A percentile compares a stretch with the other conserved stretches of the same genome.
Evolutionary conservation across 2,329 filamentous ascomycete genomes (phyloP).

Genomic region (Byssochlamys sp.): DNA sequence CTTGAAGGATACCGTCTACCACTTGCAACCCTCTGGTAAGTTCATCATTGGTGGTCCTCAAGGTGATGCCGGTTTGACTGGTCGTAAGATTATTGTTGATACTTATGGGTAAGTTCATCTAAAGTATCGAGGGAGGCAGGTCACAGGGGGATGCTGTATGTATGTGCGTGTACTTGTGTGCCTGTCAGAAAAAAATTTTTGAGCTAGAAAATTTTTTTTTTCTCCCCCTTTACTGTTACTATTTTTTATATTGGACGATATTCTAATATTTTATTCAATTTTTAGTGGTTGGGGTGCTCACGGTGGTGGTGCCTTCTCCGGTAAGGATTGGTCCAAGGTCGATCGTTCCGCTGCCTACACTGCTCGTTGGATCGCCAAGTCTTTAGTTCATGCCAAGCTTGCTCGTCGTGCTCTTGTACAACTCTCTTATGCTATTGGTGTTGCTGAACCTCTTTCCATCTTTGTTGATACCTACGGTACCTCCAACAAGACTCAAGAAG

Average conservation of each 20-base stretch:
- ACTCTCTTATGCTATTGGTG: constrained; percentile 98
- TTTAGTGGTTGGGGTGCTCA: constrained; percentile 99
- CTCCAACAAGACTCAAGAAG: constrained; percentile 74
- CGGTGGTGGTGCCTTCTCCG: constrained; percentile 99
- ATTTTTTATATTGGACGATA: too few relatives aligned
- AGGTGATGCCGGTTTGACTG: constrained; percentile 95
- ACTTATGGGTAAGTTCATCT: too few relatives aligned
- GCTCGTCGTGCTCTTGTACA: constrained; percentile 90
- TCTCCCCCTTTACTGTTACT: too few relatives aligned
- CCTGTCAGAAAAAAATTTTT: too few relatives aligned
- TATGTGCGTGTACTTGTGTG: too few relatives aligned
- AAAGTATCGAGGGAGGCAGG: too few relatives aligned
- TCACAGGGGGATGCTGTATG: too few relatives aligned
- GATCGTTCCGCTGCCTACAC: constrained; percentile 97
- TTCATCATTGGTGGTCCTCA: constrained; percentile 99
- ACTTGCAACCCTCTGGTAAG: constrained; percentile 95
- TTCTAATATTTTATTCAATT: too few relatives aligned
- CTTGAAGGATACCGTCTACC: constrained; percentile 91
- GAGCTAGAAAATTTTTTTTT: too few relatives aligned
- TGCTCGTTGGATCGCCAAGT: constrained; percentile 98
- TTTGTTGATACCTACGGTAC: constrained; percentile 98
- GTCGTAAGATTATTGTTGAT: constrained; percentile 99
- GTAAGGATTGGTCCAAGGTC: constrained; percentile 99
- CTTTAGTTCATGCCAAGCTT: constrained; percentile 77
- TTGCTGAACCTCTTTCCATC: constrained; percentile 93